A percentile compares a stretch with the other conserved stretches of the same genome.
phyloP scores from a whole-genome alignment of 2,329 filamentous ascomycete species.

The Xylaria sp. region DNA sequence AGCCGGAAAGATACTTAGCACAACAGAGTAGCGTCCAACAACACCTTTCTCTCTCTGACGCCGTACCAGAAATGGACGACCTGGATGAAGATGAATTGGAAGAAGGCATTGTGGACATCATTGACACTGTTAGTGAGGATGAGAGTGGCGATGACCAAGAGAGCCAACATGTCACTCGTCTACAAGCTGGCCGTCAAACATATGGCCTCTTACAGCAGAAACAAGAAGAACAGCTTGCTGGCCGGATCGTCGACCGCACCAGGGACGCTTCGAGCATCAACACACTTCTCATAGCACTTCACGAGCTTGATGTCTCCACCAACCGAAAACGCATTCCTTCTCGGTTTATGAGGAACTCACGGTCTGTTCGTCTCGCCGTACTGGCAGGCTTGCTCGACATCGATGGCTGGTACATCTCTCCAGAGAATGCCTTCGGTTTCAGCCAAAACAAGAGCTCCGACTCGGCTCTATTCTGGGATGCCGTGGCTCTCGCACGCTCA shows the following conservation, averaged over 20 bases:
- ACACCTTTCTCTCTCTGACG: too few species aligned
- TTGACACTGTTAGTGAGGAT: slow-evolving; percentile 2
- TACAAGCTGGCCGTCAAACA: neutral
- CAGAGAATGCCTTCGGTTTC: slow-evolving; percentile 7
- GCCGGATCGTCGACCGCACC: neutral
- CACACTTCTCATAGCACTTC: slow-evolving; percentile 3
- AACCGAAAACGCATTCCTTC: slow-evolving; percentile 8
- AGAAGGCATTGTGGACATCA: neutral
- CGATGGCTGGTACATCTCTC: slow-evolving; percentile 8
- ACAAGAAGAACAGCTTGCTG: slow-evolving; percentile 7
- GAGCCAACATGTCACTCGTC: slow-evolving; percentile 1
- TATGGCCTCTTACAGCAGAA: slow-evolving; percentile 3
- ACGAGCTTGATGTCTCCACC: neutral
- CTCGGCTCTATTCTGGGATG: slow-evolving; percentile 13
- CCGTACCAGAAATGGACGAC: too few species aligned
- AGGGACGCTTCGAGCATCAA: neutral
- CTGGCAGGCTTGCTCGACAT: slow-evolving; percentile 11
- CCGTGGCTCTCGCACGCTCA: slow-evolving; percentile 11
- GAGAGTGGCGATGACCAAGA: neutral
- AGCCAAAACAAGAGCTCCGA: neutral
- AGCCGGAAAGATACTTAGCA: too few species aligned
- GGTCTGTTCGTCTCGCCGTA: slow-evolving; percentile 10
- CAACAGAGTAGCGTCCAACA: too few species aligned
- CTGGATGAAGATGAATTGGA: neutral
- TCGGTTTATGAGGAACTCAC: slow-evolving; percentile 9